Base-by-base conservation (phyloP, 1,284 basidiomycete genomes). In the Puccinia hordei region DNA sequence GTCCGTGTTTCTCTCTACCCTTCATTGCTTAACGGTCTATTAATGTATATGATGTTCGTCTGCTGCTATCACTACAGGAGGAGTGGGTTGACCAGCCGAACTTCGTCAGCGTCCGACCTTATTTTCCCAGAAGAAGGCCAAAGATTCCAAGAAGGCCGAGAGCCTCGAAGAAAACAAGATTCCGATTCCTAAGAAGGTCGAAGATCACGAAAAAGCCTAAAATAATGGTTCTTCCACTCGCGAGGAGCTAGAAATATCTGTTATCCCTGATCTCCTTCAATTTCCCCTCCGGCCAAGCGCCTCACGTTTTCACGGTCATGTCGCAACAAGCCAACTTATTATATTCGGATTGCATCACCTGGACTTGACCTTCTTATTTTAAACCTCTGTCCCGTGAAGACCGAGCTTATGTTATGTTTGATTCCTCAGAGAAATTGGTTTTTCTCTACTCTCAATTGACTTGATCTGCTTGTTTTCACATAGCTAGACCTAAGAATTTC, bases 41-140 rank as follows among this genome's bases (percentile, higher is more conserved):
- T 27, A n/a, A 17, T 33, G 33, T 38, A 8, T 68, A 17, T 6
- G 15, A 22, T 15, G 17, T 49, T 49, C 17, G 19, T 49, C 41
- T 49, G 19, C 27, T 22, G 57, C 9, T 15, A 19, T 19, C 19
- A 27, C 41, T 9, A 27, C 17, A 68, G 66, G 66, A 68, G 66
- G 66, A 68, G 15, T 49, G 35, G 41, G 44, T 68, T 68, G 66
- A 68, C n/a, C 66, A 68, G 46, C 66, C 66, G 4, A 68, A 68
- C 66, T 68, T 68, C 66, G 24, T 27, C 17, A 68, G 66, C 46
- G 66, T 68, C 27, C 22, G 49, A n/a, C 66, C 41, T 8, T 68
- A 41, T 41, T 68, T 68, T 17, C n/a, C n/a, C n/a, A n/a, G n/a
- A n/a, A n/a, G n/a, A n/a, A n/a, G n/a, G n/a, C n/a, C n/a, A n/a